Evolutionary conservation across 2,329 filamentous ascomycete species (phyloP), one percentile per base, ranked within the genome.

Genomic region (Diaporthe sp.): DNA sequence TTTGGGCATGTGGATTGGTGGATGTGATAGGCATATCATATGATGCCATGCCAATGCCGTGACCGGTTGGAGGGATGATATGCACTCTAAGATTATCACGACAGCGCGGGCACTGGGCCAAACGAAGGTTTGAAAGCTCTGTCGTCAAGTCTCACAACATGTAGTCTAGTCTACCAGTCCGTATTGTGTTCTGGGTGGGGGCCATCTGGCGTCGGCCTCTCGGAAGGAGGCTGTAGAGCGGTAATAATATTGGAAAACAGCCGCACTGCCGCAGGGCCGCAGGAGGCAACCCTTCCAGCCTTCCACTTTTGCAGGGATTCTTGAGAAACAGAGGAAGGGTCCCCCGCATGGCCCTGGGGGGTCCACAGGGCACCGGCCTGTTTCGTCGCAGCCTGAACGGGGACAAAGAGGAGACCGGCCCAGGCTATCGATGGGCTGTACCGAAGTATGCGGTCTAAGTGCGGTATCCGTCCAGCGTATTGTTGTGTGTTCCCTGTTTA

Each of bases 191-290:
- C 25, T 7, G 22, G 42, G 44, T 67, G 61, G 61, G 61, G 62
- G 31, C 49, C 31, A 28, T 39, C 15, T 17, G 22, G 22, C 25
- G 31, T 39, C 65, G 31, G 65, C 46, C 65, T 39, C 46, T 68
- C 65, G 65, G 65, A 68, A 39, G 46, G 46, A 68, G 65, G 65
- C 46, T 42, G 46, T 39, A 68, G 46, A 25, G 34, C 46, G 65
- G 65, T 7, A 53, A 42, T 68, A 51, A 51, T 67, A 55, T 25
- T 39, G 46, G 13, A 37, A 49, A 68, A 51, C 19, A 31, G 62
- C 62, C 22, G 46, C 19, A 53, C 62, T 37, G 46, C 65, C 65
- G 65, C 65, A 53, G 65, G 65, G 22, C 65, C 31, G 65, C 46
- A 68, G 46, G 65, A 68, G 65, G 65, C 65, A 53, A 19, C 65